Percentiles rank a stretch among this genome's conserved stretches.
These are phyloP conservation scores for Lipomyces japonicus DNA, from an alignment of 805 yeast species.

Conservation along the genomic window DNA sequence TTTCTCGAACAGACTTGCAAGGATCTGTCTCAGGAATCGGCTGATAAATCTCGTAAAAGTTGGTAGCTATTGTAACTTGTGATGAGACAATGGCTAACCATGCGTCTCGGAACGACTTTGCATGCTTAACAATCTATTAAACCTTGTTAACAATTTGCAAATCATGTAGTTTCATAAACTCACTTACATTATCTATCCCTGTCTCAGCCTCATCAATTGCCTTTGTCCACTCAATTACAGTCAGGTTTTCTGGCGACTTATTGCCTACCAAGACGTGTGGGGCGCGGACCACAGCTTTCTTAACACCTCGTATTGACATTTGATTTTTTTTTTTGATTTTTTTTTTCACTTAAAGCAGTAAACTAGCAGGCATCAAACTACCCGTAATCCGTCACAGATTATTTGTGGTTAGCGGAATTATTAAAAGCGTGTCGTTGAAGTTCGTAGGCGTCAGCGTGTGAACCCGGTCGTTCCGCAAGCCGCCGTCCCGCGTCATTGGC, in stretches of 20 bases:
- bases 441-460: too few species aligned
- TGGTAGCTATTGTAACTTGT: slow-evolving; percentile 27
- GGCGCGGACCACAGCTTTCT: slow-evolving; percentile 38
- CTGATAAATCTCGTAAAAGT: slow-evolving; percentile 29
- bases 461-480: too few species aligned
- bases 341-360: too few species aligned
- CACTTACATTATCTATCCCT: slow-evolving; percentile 31
- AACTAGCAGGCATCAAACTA: too few species aligned
- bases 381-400: too few species aligned
- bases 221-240: slow-evolving; percentile 38
- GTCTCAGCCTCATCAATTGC: slow-evolving; percentile 37
- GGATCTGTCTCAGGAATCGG: slow-evolving; percentile 35
- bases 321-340: too few species aligned
- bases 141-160: neutral
- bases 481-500: too few species aligned
- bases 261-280: slow-evolving; percentile 39
- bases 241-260: slow-evolving; percentile 37
- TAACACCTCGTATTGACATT: slow-evolving; percentile 37
- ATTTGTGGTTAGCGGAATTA: too few species aligned
- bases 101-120: slow-evolving; percentile 29
- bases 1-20: slow-evolving; percentile 33
- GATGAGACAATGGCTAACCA: slow-evolving; percentile 31
- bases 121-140: slow-evolving; percentile 27
- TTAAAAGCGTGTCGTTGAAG: too few species aligned
- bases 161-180: neutral